Base-by-base conservation (phyloP, 1,284 basidiomycete genomes). In the Pseudozyma hubeiensis region DNA sequence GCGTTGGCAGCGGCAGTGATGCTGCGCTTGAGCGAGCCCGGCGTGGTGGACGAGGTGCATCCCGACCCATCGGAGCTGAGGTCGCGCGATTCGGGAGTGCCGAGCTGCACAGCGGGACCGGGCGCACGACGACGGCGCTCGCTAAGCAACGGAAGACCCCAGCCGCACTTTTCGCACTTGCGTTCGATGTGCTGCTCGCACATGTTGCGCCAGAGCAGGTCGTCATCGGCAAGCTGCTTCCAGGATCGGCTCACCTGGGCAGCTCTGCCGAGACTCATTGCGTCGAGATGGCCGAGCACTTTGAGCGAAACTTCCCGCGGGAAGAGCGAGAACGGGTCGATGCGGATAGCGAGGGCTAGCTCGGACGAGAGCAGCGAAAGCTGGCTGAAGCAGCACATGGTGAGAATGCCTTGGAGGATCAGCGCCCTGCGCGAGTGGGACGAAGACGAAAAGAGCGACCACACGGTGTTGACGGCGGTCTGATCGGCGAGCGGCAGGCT, bases 321-420 rank as follows among this genome's bases (percentile, higher is more conserved):
- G 49, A 99, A 89, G 72, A 94, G 90, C 49, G 89, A 87, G 86
- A 99, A 96, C 9, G 97, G 97, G 85, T 99, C 97, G 53, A 84
- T 82, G 70, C 96, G 91, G 84, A 97, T 97, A 69, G 97, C 91
- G 74, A 93, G 90, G 29, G 90, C 88, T 60, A 99, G 91, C 62
- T 95, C 92, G 69, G 97, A 93, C 14, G 93, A 92, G 51, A 99
- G 90, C 59, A 98, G 91, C 24, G 96, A 97, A n/a, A 99, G 90
- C 82, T 98, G 96, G 41, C 93, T 93, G 87, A 97, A 98, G 86
- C 96, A 99, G 85, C 96, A 99, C 93, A 99, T 99, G n/a, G 97
- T 98, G 78, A 99, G 90, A 64, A 99, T 89, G 34, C 96, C 96
- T 81, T 94, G 93, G 48, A 99, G 90, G 82, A 99, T 98, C 81